Evolutionary conservation across 1,284 basidiomycete species (phyloP).

Genomic region (Ustilago nuda): DNA sequence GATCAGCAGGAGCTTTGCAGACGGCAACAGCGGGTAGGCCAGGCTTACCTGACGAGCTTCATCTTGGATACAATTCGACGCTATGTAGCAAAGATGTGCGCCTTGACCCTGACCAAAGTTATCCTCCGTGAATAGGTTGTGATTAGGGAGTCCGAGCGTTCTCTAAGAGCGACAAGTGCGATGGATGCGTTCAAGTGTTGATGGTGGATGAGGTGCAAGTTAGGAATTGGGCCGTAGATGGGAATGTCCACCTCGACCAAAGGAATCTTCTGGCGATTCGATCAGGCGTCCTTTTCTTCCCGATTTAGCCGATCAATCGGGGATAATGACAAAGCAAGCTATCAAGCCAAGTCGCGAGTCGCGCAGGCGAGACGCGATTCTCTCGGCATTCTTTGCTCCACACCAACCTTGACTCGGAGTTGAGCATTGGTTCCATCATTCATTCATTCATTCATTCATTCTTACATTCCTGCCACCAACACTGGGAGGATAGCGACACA

Average conservation of each 20-base stretch:
- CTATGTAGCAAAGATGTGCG: constrained; percentile 4
- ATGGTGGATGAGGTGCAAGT: not conserved
- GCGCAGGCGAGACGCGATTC: not conserved
- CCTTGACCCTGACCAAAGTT: constrained; percentile 47
- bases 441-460: too few relatives aligned
- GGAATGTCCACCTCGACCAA: too few relatives aligned
- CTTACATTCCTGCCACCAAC: too few relatives aligned
- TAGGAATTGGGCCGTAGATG: not conserved
- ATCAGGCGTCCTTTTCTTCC: not conserved
- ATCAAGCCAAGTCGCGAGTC: constrained; percentile 19
- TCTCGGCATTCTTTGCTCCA: not conserved
- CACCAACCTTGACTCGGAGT: not conserved
- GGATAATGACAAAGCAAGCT: not conserved
- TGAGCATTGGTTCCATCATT: too few relatives aligned
- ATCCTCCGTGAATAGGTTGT: not conserved
- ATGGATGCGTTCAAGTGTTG: not conserved
- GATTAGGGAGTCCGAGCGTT: constrained; percentile 44
- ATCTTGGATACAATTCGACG: constrained; percentile 36
- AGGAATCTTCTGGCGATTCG: not conserved
- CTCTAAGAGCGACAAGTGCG: not conserved
- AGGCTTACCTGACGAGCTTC: constrained; percentile 67
- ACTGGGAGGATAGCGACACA: not conserved
- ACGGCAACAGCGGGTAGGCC: not conserved
- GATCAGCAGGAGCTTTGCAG: not conserved
- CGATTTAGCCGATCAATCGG: not conserved